Evolutionary conservation across 306 rosid species (phyloP).

Genomic region (Canavalia ensiformis): DNA sequence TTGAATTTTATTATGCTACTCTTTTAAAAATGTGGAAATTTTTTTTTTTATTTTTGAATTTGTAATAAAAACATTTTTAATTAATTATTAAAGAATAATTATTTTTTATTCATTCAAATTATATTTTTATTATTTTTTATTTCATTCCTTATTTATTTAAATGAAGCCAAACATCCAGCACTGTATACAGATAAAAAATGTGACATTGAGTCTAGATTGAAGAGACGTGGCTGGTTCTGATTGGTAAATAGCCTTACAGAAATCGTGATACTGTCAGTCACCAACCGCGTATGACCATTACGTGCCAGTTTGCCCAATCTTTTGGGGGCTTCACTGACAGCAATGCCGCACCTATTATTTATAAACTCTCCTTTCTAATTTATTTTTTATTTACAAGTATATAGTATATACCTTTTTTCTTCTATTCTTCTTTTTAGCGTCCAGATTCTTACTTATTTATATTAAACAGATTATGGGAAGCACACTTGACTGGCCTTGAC

Average conservation of each 20-base stretch:
- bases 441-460: neutral
- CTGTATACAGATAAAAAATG: too few species aligned
- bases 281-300: constrained; percentile 44
- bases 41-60: too few species aligned
- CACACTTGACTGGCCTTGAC: constrained; percentile 17
- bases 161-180: too few species aligned
- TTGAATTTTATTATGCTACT: neutral
- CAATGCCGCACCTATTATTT: neutral
- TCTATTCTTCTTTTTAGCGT: too few species aligned
- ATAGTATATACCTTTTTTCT: neutral
- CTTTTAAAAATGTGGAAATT: too few species aligned
- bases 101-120: too few species aligned
- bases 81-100: too few species aligned
- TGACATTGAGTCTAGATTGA: neutral
- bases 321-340: constrained; percentile 18
- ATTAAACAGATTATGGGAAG: constrained; percentile 2
- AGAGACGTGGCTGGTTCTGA: constrained; percentile 5
- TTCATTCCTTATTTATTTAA: too few species aligned
- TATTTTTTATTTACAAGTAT: neutral
- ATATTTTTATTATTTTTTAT: too few species aligned
- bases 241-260: neutral
- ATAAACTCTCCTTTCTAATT: neutral
- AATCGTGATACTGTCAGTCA: neutral
- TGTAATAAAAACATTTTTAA: too few species aligned
- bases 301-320: constrained; percentile 50